phyloP scores from a whole-genome alignment of 2,329 filamentous ascomycete species.

The Cytospora paraplurivora region DNA sequence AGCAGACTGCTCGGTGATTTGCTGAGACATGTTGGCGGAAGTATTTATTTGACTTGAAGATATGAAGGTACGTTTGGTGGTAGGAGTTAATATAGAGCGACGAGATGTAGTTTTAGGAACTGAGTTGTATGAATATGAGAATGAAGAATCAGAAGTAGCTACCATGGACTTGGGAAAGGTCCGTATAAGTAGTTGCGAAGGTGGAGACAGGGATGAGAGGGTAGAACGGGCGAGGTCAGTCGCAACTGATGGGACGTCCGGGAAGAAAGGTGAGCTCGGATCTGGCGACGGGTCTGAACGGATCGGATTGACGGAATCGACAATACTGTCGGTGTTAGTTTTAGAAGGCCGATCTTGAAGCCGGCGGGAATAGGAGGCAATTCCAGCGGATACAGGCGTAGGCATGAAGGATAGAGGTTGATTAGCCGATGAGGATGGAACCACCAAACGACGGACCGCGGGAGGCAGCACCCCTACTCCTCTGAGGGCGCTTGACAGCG shows the following conservation, averaged over 20 bases:
- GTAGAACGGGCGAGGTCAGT: conserved; percentile 21
- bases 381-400: conserved; percentile 12
- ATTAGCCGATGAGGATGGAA: conserved; percentile 20
- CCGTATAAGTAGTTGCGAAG: conserved; percentile 29
- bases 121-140: conserved; percentile 52
- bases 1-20: conserved; percentile 50
- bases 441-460: conserved; percentile 19
- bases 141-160: conserved; percentile 49
- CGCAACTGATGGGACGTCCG: conserved; percentile 20
- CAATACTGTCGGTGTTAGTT: conserved; percentile 20
- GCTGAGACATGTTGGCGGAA: conserved; percentile 60
- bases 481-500: conserved; percentile 21
- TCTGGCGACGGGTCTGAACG: conserved; percentile 25
- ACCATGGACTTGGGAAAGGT: conserved; percentile 44
- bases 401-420: conserved; percentile 16
- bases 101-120: conserved; percentile 57
- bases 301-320: conserved; percentile 16
- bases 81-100: conserved; percentile 43
- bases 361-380: conserved; percentile 11
- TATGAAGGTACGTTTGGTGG: conserved; percentile 39
- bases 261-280: conserved; percentile 2
- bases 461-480: conserved; percentile 14
- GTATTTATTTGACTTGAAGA: conserved; percentile 53
- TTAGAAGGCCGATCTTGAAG: conserved; percentile 14
- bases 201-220: conserved; percentile 26